Evolutionary conservation across 2,329 filamentous ascomycete species (phyloP).

Genomic region (Juglanconis oblonga): DNA sequence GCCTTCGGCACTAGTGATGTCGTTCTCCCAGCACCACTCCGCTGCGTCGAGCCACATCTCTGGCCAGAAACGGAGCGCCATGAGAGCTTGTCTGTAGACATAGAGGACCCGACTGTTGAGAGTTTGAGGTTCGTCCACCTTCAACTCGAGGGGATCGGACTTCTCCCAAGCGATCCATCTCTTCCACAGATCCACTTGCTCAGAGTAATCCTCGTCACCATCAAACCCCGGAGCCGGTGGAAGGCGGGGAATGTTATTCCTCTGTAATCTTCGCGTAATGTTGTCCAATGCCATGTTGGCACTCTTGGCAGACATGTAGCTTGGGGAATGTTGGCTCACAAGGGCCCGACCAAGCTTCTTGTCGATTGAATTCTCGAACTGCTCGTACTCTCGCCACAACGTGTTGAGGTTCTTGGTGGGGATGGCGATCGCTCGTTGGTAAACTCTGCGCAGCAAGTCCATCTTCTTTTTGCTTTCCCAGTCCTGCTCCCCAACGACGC

Average conservation of each 20-base stretch:
- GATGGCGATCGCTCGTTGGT: conserved; percentile 83
- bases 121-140: conserved; percentile 71
- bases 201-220: conserved; percentile 77
- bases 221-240: conserved; percentile 84
- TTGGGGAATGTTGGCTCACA: conserved; percentile 85
- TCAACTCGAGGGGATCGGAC: conserved; percentile 82
- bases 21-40: conserved; percentile 85
- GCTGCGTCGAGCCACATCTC: conserved; percentile 95
- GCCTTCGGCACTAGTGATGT: conserved; percentile 57
- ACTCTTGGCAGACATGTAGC: conserved; percentile 94
- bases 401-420: conserved; percentile 80
- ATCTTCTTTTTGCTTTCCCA: conserved; percentile 99
- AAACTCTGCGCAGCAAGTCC: conserved; percentile 87
- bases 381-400: conserved; percentile 96
- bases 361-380: conserved; percentile 91
- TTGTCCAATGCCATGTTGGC: conserved; percentile 90
- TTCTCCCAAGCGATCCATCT: conserved; percentile 96
- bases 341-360: conserved; percentile 93
- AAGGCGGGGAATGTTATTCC: conserved; percentile 75
- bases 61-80: conserved; percentile 91
- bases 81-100: conserved; percentile 88
- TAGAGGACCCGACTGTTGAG: conserved; percentile 81
- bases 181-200: conserved; percentile 87
- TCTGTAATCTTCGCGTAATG: conserved; percentile 71
- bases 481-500: conserved; percentile 75